Percentiles rank a stretch among this genome's conserved stretches.
These are phyloP conservation scores for Alternaria dauci DNA, from an alignment of 2,329 filamentous ascomycete species.

Conservation along the genomic window DNA sequence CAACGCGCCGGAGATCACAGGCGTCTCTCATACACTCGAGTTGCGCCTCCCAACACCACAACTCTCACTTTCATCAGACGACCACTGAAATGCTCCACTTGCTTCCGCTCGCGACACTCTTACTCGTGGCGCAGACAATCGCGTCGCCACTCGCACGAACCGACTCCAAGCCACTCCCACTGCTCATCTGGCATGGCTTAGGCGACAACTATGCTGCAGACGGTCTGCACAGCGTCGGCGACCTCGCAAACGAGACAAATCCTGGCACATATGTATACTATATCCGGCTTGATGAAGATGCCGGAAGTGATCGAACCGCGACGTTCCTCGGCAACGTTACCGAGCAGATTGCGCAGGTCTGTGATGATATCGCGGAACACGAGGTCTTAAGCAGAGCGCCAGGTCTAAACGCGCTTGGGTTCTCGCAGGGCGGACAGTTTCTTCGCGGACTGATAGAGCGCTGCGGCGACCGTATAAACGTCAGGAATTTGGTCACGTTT, in stretches of 20 bases:
- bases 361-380: conserved; percentile 76
- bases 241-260: conserved; percentile 75
- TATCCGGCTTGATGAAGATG: conserved; percentile 73
- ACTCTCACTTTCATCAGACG: not conserved
- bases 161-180: conserved; percentile 66
- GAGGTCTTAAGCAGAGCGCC: conserved; percentile 83
- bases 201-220: conserved; percentile 78
- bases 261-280: conserved; percentile 87
- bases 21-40: conserved; percentile 10
- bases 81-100: conserved; percentile 29
- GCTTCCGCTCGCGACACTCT: conserved; percentile 33
- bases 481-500: conserved; percentile 84
- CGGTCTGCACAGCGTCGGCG: conserved; percentile 74
- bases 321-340: conserved; percentile 94
- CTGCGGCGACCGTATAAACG: conserved; percentile 74
- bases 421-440: conserved; percentile 96
- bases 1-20: conserved; percentile 19
- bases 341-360: conserved; percentile 77
- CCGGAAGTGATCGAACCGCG: conserved; percentile 75
- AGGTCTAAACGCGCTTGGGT: conserved; percentile 88
- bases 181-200: conserved; percentile 94
- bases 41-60: conserved; percentile 22
- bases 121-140: conserved; percentile 26
- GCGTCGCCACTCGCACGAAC: conserved; percentile 23
- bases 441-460: conserved; percentile 89